Evolutionary conservation across 2,329 filamentous ascomycete genomes (phyloP), one percentile per base, ranked within the genome.

Genomic region (Fusarium longipes): DNA sequence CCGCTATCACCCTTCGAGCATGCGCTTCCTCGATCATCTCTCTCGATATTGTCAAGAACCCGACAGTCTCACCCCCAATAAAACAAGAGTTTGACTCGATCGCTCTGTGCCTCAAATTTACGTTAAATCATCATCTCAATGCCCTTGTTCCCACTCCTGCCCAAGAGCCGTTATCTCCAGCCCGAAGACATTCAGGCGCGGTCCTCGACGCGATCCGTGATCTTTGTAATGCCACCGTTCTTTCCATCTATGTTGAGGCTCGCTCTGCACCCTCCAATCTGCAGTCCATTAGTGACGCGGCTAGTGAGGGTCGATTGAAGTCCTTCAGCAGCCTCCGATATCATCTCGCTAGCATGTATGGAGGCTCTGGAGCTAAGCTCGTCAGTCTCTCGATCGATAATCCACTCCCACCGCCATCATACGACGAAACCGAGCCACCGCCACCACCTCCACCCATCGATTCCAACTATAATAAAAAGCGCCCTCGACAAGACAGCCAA

Each of bases 161-260:
- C n/a, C n/a, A 39, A 4, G 63, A 66, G 17, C 61, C 63, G 3
- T 4, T 53, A 17, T 45, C 30, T 36, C 50, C 61, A 7, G 56
- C 35, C 24, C 56, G 63, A 43, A 50, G 51, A 45, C 45, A 35
- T 25, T 57, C 56, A 12, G 63, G 61, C 12, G 15, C 20, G 27
- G 63, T 65, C 3, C 63, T 65, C 15, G 63, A 66, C 45, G 61
- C 63, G 10, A 30, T 66, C 12, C 61, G 61, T 30, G 55, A 65
- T 3, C 43, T 66, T 11, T 47, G 29, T 10, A 38, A 40, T 20
- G 51, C 29, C n/a, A 65, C 42, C 18, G 3, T 35, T 40, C 62
- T 66, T 24, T 51, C 36, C 18, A n/a, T 67, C 3, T 67, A 66
- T 25, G n/a, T 67, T 24, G 57, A 57, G 33, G 57, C 52, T 18